Conservation (phyloP, 1,284 basidiomycete genomes). For the Ganoderma leucocontextum region DNA sequence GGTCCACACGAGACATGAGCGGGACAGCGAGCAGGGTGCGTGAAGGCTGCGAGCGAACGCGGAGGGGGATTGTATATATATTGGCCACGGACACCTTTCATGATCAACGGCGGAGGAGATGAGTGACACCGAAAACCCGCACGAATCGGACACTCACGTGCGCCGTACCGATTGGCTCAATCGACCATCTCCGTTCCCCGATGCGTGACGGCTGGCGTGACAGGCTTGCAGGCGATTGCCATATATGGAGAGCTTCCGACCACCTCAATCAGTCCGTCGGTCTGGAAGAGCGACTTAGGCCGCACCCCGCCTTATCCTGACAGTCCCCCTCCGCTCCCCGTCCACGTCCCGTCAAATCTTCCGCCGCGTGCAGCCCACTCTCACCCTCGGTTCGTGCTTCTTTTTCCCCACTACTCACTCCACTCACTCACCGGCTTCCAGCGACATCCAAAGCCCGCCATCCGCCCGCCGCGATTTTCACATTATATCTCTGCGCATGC, state of each 20-base stretch:
- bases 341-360: background rate
- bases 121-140: conserved; percentile 35
- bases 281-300: conserved; percentile 10
- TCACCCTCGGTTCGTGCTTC: conserved; percentile 4
- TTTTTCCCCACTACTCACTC: conserved; percentile 6
- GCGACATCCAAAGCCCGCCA: background rate
- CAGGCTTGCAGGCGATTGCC: conserved; percentile 10
- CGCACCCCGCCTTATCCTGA: background rate
- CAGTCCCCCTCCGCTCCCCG: conserved; percentile 1
- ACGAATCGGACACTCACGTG: conserved; percentile 38
- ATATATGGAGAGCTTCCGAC: conserved; percentile 16
- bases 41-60: conserved; percentile 17
- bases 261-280: conserved; percentile 21
- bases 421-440: background rate
- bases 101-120: conserved; percentile 36
- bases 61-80: conserved; percentile 31
- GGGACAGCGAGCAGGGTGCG: conserved; percentile 26
- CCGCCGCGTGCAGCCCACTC: background rate
- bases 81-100: conserved; percentile 23
- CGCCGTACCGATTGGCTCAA: conserved; percentile 20
- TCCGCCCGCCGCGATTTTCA: conserved; percentile 12
- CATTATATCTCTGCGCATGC: conserved; percentile 2
- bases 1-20: conserved; percentile 13
- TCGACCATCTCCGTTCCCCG: conserved; percentile 33
- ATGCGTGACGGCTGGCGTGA: conserved; percentile 24